Evolutionary conservation across 2,329 filamentous ascomycete species (phyloP), one percentile per base, ranked within the genome.

Genomic region (Reticulascus tulasneorum): DNA sequence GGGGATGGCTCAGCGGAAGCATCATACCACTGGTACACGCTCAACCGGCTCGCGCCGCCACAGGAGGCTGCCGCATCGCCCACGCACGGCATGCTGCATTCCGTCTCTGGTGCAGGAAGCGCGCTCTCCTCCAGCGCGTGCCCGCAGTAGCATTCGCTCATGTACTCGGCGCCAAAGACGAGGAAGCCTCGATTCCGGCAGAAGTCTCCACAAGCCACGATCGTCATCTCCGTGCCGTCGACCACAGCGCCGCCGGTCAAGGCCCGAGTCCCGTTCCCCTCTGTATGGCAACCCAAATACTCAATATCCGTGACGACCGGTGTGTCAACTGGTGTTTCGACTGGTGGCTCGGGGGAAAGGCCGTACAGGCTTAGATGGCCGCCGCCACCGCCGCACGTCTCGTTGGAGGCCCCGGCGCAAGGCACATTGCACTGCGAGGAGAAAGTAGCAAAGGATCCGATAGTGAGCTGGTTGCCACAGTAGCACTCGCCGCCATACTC

Each of bases 11-110:
- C 58, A 58, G 43, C 62, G 57, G 30, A 50, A 49, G 4, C 58
- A 56, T 6, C 32, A 41, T 5, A 46, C 50, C 1, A 50, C 49
- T 8, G 48, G 25, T 62, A 63, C 12, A 63, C 47, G 6, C 52
- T 56, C 45, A 71, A 40, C 38, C 64, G 50, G 39, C 59, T 58
- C 3, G 57, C 53, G 7, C 54, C 62, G 15, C 67, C 67, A 36
- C 67, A 71, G 36, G 53, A 61, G 50, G 67, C 52, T 2, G 35
- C 28, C 11, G 37, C 45, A 33, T 58, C 59, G 1, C 66, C 66
- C 3, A 52, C 53, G 47, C 66, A 71, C n/a, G 55, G 43, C 61
- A 70, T 67, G 6, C 38, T 48, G 48, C 66, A 70, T 17, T 69
- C 63, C 3, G 37, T 40, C 17, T 38, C 47, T 3, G 53, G 40